These are phyloP conservation scores for Candida ortonii DNA, from an alignment of 805 yeast species.

Conservation along the genomic window DNA sequence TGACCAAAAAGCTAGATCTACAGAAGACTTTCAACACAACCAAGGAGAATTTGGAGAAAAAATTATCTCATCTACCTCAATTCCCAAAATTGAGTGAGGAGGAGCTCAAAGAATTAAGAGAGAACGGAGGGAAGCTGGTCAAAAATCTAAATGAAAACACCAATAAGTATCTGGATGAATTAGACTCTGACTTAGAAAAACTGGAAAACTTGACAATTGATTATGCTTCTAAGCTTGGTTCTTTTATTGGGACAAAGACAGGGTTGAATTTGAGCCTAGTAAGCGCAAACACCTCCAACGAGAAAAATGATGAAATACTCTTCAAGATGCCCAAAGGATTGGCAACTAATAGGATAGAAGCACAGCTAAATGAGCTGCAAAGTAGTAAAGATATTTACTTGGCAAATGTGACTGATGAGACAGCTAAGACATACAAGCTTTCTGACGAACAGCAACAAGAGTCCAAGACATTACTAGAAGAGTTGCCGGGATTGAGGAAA, in stretches of 20 bases:
- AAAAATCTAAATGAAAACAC: constrained; percentile 39
- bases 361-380: constrained; percentile 56
- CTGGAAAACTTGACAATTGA: constrained; percentile 68
- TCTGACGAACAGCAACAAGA: constrained; percentile 46
- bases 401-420: constrained; percentile 32
- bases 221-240: constrained; percentile 57
- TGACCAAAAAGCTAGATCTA: constrained; percentile 19
- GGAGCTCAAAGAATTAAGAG: constrained; percentile 25
- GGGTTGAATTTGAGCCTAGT: constrained; percentile 15
- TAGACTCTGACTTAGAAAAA: constrained; percentile 71
- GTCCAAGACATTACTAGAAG: constrained; percentile 40
- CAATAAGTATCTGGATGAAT: constrained; percentile 62
- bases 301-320: constrained; percentile 40
- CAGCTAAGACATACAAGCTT: constrained; percentile 40
- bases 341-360: constrained; percentile 57
- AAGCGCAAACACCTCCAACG: constrained; percentile 19
- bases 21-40: constrained; percentile 18
- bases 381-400: constrained; percentile 46
- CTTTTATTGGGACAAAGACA: constrained; percentile 39
- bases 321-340: constrained; percentile 42
- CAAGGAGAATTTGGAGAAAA: constrained; percentile 18
- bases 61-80: constrained; percentile 13
- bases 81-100: constrained; percentile 23
- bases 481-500: constrained; percentile 49
- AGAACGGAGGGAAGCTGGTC: constrained; percentile 26